phyloP scores from a whole-genome alignment of 2,329 filamentous ascomycete species.

The Claviceps cyperi region DNA sequence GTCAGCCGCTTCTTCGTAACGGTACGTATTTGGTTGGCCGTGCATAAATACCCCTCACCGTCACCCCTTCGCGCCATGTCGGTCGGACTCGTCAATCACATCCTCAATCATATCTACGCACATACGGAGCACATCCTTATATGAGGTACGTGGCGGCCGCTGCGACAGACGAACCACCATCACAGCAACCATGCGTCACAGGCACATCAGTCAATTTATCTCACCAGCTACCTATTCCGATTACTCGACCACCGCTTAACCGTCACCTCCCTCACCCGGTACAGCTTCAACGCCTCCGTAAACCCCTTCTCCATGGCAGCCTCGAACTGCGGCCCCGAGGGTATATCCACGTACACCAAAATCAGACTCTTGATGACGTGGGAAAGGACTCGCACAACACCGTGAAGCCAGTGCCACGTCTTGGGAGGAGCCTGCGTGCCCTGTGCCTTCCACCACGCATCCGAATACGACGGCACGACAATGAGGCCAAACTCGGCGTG shows the following conservation, averaged over 20 bases:
- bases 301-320: slow-evolving; percentile 39
- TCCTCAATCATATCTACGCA: no score
- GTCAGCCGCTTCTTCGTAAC: no score
- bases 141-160: no score
- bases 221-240: slow-evolving; percentile 37
- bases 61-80: no score
- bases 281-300: slow-evolving; percentile 48
- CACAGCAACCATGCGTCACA: no score
- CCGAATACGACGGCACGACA: slow-evolving; percentile 67
- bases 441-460: slow-evolving; percentile 54
- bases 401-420: slow-evolving; percentile 75
- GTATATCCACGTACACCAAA: slow-evolving; percentile 82
- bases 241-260: slow-evolving; percentile 77
- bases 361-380: slow-evolving; percentile 86
- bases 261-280: slow-evolving; percentile 66
- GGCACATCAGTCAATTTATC: not conserved
- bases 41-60: no score
- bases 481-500: slow-evolving; percentile 88
- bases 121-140: no score
- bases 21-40: no score
- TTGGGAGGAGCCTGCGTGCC: slow-evolving; percentile 33
- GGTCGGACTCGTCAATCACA: no score
- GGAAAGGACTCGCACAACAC: slow-evolving; percentile 74
- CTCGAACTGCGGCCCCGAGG: slow-evolving; percentile 42
- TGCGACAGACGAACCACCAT: no score